Evolutionary conservation across 352 stramenopile genomes (phyloP).

Genomic region (Globisporangium abappressorium): DNA sequence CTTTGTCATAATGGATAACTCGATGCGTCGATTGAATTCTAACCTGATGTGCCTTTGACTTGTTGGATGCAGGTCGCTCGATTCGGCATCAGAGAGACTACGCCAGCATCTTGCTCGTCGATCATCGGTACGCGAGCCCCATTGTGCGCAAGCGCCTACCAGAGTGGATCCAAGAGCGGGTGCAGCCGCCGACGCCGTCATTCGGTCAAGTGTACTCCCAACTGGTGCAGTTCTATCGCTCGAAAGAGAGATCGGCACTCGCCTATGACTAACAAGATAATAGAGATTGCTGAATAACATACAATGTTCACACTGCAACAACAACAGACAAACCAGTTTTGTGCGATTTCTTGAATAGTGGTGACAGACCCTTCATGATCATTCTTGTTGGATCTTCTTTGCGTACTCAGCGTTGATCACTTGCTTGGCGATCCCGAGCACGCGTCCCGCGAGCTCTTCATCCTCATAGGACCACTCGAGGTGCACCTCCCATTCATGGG

Average conservation of each 20-base stretch:
- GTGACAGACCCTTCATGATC: neutral
- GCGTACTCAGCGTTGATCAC: constrained; percentile 68
- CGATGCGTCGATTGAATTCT: neutral
- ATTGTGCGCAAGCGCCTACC: constrained; percentile 64
- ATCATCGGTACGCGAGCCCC: constrained; percentile 90
- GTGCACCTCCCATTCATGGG: constrained; percentile 75
- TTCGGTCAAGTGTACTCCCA: constrained; percentile 76
- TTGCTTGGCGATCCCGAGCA: constrained; percentile 82
- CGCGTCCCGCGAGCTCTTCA: constrained; percentile 74
- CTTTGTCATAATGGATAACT: neutral
- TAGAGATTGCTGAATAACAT: neutral
- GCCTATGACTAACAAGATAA: constrained; percentile 10
- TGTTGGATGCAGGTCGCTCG: constrained; percentile 61
- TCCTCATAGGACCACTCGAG: constrained; percentile 86
- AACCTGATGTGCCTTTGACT: neutral
- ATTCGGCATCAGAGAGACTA: constrained; percentile 98
- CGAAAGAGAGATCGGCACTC: constrained; percentile 32
- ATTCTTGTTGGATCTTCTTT: constrained; percentile 16
- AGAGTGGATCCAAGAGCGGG: constrained; percentile 79
- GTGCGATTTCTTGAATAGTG: neutral
- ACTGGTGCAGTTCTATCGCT: constrained; percentile 76
- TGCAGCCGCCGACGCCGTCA: constrained; percentile 46
- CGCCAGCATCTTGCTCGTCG: constrained; percentile 94
- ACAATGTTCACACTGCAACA: neutral
- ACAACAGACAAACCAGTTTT: neutral